A percentile compares a stretch with the other conserved stretches of the same genome.
Conservation (phyloP, 192 early-diverging fungal species). For the Coemansia sp. region DNA sequence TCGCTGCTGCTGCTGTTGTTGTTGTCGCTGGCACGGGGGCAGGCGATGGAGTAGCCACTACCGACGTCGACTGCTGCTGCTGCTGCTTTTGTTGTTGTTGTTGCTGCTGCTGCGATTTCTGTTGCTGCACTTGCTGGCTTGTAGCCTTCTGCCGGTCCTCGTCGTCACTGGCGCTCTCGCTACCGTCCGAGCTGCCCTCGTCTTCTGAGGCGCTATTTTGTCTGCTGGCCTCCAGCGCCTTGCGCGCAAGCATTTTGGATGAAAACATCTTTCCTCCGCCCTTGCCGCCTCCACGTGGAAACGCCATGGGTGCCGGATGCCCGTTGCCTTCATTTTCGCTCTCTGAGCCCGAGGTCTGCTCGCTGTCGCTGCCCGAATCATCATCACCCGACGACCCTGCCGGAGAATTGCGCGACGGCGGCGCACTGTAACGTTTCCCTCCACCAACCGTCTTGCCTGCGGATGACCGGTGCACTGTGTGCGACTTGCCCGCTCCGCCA, state of each 20-base stretch:
- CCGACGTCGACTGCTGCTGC: no score
- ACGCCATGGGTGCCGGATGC: neutral
- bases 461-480: conserved; percentile 7
- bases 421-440: conserved; percentile 33
- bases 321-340: conserved; percentile 3
- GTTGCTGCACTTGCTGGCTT: conserved; percentile 5
- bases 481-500: conserved; percentile 13
- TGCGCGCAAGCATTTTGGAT: conserved; percentile 48
- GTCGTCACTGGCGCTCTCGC: conserved; percentile 5
- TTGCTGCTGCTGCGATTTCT: conserved; percentile 2
- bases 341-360: conserved; percentile 6
- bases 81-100: conserved; percentile 8
- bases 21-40: no score
- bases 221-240: conserved; percentile 25
- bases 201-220: conserved; percentile 21
- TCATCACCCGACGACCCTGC: conserved; percentile 1
- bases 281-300: conserved; percentile 33
- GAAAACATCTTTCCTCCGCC: conserved; percentile 52
- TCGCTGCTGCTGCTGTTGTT: no score
- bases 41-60: no score
- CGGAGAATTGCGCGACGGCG: conserved; percentile 25
- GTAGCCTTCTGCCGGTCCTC: neutral
- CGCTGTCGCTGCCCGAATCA: conserved; percentile 7
- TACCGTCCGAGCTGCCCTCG: neutral
- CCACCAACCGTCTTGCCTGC: conserved; percentile 45